Evolutionary conservation across 257 asterid genomes (phyloP).

Genomic region (Nyctanthes arbortristis): DNA sequence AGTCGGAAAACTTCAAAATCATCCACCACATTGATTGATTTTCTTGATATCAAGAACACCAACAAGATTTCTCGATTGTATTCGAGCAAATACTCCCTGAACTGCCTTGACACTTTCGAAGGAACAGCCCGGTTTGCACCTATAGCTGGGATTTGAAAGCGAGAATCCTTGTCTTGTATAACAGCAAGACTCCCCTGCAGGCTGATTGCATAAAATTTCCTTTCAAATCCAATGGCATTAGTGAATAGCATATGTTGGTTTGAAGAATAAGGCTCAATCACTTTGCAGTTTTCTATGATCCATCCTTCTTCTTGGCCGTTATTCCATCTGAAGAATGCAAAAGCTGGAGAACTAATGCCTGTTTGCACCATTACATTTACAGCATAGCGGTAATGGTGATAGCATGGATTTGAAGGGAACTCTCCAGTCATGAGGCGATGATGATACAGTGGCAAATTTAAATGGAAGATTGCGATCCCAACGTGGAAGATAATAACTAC

Average conservation of each 20-base stretch:
- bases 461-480: conserved; percentile 28
- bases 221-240: conserved; percentile 23
- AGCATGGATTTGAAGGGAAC: conserved; percentile 24
- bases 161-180: conserved; percentile 24
- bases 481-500: conserved; percentile 2
- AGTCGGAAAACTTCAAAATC: conserved; percentile 34
- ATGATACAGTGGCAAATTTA: conserved; percentile 25
- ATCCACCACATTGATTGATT: conserved; percentile 17
- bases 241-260: conserved; percentile 28
- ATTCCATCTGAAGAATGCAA: conserved; percentile 2
- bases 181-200: conserved; percentile 40
- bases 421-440: neutral
- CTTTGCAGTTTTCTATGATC: conserved; percentile 25
- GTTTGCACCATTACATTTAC: conserved; percentile 3
- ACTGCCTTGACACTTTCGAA: conserved; percentile 22
- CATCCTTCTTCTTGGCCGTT: neutral
- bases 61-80: conserved; percentile 35
- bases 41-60: conserved; percentile 32
- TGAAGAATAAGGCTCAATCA: conserved; percentile 29
- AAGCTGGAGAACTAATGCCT: conserved; percentile 24
- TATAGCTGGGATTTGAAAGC: conserved; percentile 19
- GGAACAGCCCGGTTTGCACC: conserved; percentile 34
- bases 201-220: conserved; percentile 36
- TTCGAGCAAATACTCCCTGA: conserved; percentile 31
- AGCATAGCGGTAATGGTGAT: conserved; percentile 13